Evolutionary conservation across 345 rosid species (phyloP).

Genomic region (Raphanus raphanistrum): DNA sequence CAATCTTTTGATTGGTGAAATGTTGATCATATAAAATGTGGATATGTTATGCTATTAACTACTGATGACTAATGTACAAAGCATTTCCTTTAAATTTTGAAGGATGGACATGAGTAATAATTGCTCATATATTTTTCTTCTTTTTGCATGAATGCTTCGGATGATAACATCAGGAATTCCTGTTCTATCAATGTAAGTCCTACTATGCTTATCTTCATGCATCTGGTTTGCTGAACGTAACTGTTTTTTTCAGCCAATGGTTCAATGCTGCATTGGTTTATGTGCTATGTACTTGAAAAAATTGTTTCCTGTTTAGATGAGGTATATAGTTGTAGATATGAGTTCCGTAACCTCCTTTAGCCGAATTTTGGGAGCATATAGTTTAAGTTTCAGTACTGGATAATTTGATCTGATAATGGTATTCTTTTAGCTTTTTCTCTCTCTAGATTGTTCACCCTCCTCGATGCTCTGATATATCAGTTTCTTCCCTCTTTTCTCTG

Average conservation of each 20-base stretch:
- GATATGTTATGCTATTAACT: background rate
- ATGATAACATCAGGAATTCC: slow-evolving; percentile 82
- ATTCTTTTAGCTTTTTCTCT: slow-evolving; percentile 4
- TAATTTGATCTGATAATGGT: background rate
- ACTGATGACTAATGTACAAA: background rate
- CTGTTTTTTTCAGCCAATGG: slow-evolving; percentile 7
- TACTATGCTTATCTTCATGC: slow-evolving; percentile 26
- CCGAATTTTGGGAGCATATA: slow-evolving; percentile 1
- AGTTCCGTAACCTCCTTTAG: background rate
- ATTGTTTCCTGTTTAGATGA: slow-evolving; percentile 4
- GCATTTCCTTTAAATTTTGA: background rate
- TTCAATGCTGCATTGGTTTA: slow-evolving; percentile 21
- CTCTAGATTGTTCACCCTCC: slow-evolving; percentile 6
- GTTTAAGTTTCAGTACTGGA: background rate
- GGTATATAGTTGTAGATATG: slow-evolving; percentile 9
- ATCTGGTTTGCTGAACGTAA: slow-evolving; percentile 20
- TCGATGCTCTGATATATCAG: slow-evolving; percentile 10
- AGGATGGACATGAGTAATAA: slow-evolving; percentile 15
- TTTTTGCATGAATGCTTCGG: slow-evolving; percentile 45
- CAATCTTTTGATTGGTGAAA: background rate
- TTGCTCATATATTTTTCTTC: slow-evolving; percentile 33
- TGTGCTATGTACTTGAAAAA: slow-evolving; percentile 1
- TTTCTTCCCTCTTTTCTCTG: slow-evolving; percentile 11
- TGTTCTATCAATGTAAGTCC: slow-evolving; percentile 89
- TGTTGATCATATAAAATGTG: slow-evolving; percentile 14